Percentiles rank a stretch among this genome's conserved stretches.
Conservation (phyloP, 2,329 filamentous ascomycete genomes). For the Phialophora tarda region DNA sequence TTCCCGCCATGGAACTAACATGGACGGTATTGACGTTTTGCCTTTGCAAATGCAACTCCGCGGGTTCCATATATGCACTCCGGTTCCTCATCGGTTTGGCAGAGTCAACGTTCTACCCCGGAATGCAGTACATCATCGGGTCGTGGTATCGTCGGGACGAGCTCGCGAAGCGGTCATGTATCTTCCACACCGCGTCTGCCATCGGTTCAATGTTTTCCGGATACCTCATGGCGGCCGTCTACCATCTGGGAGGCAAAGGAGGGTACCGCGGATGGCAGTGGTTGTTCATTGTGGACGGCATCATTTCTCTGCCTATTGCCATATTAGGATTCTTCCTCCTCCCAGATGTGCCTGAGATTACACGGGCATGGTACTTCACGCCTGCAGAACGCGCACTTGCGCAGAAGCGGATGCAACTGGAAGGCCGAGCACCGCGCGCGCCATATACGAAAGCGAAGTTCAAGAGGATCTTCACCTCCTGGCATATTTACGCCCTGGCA, state of each 20-base stretch:
- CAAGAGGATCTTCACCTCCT: slow-evolving; percentile 65
- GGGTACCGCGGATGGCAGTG: slow-evolving; percentile 55
- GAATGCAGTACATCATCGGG: slow-evolving; percentile 59
- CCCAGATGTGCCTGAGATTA: slow-evolving; percentile 51
- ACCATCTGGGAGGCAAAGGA: slow-evolving; percentile 55
- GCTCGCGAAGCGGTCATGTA: slow-evolving; percentile 59
- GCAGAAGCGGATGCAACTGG: slow-evolving; percentile 57
- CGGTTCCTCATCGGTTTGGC: slow-evolving; percentile 45
- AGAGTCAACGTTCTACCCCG: slow-evolving; percentile 59
- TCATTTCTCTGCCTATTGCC: slow-evolving; percentile 53
- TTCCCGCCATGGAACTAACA: slow-evolving; percentile 44
- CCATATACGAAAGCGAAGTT: slow-evolving; percentile 60
- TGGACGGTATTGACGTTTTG: slow-evolving; percentile 65
- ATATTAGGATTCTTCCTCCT: slow-evolving; percentile 54
- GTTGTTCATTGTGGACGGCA: slow-evolving; percentile 48
- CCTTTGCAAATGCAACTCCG: slow-evolving; percentile 55
- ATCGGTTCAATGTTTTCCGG: slow-evolving; percentile 55
- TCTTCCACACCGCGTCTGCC: slow-evolving; percentile 57
- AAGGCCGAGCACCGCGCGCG: slow-evolving; percentile 53
- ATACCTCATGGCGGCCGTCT: slow-evolving; percentile 62
- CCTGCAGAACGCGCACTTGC: slow-evolving; percentile 53
- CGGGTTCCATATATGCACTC: slow-evolving; percentile 41
- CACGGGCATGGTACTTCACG: slow-evolving; percentile 56
- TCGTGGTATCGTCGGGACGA: slow-evolving; percentile 55
- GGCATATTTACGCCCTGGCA: slow-evolving; percentile 67